phyloP scores from a whole-genome alignment of 768 basidiomycete species.

The Rhizopogon vesiculosus region DNA sequence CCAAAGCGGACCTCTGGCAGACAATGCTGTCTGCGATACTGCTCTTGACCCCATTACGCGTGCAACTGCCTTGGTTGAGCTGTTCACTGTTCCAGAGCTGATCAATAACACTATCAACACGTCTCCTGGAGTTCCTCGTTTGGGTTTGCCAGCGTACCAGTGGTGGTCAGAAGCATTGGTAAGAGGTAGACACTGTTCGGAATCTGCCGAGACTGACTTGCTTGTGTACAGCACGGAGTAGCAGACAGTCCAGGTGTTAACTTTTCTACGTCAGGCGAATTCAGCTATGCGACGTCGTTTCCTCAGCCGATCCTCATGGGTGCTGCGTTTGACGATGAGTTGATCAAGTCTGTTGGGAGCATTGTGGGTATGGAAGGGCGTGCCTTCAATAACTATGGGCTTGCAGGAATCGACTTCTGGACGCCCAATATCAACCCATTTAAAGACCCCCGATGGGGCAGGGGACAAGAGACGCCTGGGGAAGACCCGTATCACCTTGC shows the following conservation, averaged over 20 bases:
- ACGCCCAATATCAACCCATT: slow-evolving; percentile 52
- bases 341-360: slow-evolving; percentile 44
- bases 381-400: slow-evolving; percentile 51
- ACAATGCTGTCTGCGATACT: slow-evolving; percentile 44
- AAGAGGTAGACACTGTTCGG: slow-evolving; percentile 7
- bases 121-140: slow-evolving; percentile 47
- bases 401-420: slow-evolving; percentile 51
- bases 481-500: slow-evolving; percentile 53
- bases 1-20: slow-evolving; percentile 37
- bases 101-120: slow-evolving; percentile 46
- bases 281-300: slow-evolving; percentile 56
- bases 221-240: slow-evolving; percentile 45
- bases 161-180: slow-evolving; percentile 63
- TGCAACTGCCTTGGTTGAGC: slow-evolving; percentile 43
- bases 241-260: slow-evolving; percentile 47
- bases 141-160: slow-evolving; percentile 52
- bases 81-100: slow-evolving; percentile 48
- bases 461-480: slow-evolving; percentile 59
- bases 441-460: slow-evolving; percentile 61
- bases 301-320: slow-evolving; percentile 52
- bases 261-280: slow-evolving; percentile 45
- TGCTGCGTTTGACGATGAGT: slow-evolving; percentile 50
- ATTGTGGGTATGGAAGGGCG: slow-evolving; percentile 54
- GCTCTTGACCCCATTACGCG: slow-evolving; percentile 39
- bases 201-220: background rate